A percentile compares a stretch with the other conserved stretches of the same genome.
phyloP scores from a whole-genome alignment of 306 rosid genomes.

The Vigna unguiculata region DNA sequence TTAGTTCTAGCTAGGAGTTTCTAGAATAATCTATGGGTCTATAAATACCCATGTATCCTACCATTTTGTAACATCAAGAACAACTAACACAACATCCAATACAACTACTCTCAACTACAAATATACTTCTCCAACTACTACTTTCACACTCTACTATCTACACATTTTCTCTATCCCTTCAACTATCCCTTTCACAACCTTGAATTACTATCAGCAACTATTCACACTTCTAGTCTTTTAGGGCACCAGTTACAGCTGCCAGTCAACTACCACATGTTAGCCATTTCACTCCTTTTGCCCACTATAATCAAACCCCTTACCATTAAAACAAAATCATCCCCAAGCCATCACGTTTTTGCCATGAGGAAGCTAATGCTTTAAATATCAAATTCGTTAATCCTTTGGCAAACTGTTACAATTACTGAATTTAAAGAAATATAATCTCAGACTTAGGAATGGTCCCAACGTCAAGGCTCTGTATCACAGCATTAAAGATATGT shows the following conservation, averaged over 20 bases:
- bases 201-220: too few relatives aligned
- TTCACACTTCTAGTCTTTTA: conserved; percentile 15
- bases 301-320: conserved; percentile 4
- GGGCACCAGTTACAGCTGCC: background rate
- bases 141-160: too few relatives aligned
- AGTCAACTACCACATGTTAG: conserved; percentile 24
- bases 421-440: conserved; percentile 17
- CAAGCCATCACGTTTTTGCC: conserved; percentile 15
- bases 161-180: too few relatives aligned
- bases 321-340: conserved; percentile 23
- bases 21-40: too few relatives aligned
- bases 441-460: conserved; percentile 24
- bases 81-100: too few relatives aligned
- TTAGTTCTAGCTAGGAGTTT: too few relatives aligned
- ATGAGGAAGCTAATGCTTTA: background rate
- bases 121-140: too few relatives aligned
- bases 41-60: too few relatives aligned
- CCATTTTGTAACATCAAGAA: too few relatives aligned
- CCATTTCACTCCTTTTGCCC: conserved; percentile 8
- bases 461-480: conserved; percentile 22
- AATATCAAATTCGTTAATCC: background rate
- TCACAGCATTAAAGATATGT: background rate
- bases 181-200: too few relatives aligned
- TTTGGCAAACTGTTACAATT: conserved; percentile 9
- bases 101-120: too few relatives aligned